These are phyloP conservation scores for Lipomyces chichibuensis DNA, from an alignment of 805 yeast genomes.

Conservation along the genomic window DNA sequence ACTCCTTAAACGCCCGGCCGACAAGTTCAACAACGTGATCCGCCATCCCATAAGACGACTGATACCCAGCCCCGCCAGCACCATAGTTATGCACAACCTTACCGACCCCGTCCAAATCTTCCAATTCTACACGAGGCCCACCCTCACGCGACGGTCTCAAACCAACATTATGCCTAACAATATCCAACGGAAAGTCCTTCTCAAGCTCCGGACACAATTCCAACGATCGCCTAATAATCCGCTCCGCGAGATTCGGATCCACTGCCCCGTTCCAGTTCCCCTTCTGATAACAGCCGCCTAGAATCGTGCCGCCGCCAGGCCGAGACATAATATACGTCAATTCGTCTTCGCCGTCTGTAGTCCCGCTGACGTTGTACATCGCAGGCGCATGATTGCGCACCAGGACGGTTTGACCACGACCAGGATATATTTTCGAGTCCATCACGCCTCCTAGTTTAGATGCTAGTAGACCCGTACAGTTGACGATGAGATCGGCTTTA, in stretches of 20 bases:
- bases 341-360: slow-evolving; percentile 30
- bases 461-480: slow-evolving; percentile 79
- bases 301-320: slow-evolving; percentile 63
- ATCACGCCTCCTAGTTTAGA: slow-evolving; percentile 63
- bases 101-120: slow-evolving; percentile 45
- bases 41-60: slow-evolving; percentile 70
- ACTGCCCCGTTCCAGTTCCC: slow-evolving; percentile 67
- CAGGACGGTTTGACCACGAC: slow-evolving; percentile 79
- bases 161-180: slow-evolving; percentile 70
- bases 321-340: slow-evolving; percentile 38
- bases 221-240: slow-evolving; percentile 56
- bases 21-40: slow-evolving; percentile 46
- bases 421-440: slow-evolving; percentile 66
- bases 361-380: slow-evolving; percentile 30
- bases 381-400: slow-evolving; percentile 46
- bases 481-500: slow-evolving; percentile 56
- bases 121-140: slow-evolving; percentile 70
- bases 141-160: slow-evolving; percentile 76
- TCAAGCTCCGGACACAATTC: slow-evolving; percentile 48
- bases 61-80: slow-evolving; percentile 78
- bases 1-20: slow-evolving; percentile 14
- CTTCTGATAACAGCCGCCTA: slow-evolving; percentile 75
- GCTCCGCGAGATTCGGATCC: slow-evolving; percentile 58
- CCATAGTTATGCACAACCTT: slow-evolving; percentile 63
- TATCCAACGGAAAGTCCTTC: slow-evolving; percentile 48